phyloP scores from a whole-genome alignment of 495 filamentous ascomycete genomes.

The Aspergillus conjunctus region DNA sequence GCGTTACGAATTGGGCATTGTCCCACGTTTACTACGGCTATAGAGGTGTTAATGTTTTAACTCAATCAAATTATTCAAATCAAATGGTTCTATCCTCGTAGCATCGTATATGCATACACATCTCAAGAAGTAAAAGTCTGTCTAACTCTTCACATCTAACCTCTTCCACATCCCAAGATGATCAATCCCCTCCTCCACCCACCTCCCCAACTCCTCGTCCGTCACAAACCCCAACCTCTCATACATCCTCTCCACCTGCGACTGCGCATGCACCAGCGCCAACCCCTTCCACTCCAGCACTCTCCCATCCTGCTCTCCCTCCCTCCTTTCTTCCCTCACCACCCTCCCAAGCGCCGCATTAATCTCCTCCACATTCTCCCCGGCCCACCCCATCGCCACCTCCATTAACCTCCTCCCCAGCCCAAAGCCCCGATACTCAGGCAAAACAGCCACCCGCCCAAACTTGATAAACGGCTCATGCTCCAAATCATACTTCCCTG shows the following conservation, averaged over 20 bases:
- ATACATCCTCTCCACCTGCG: slow-evolving; percentile 61
- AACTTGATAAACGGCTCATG: slow-evolving; percentile 65
- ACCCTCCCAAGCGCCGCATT: slow-evolving; percentile 35
- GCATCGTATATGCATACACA: neutral
- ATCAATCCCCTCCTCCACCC: slow-evolving; percentile 81
- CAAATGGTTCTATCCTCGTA: neutral
- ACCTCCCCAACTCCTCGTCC: slow-evolving; percentile 71
- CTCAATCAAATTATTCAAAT: slow-evolving; percentile 3
- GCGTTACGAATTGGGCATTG: slow-evolving; percentile 12
- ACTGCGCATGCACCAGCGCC: slow-evolving; percentile 74
- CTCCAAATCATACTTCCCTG: slow-evolving; percentile 28
- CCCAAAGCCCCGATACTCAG: slow-evolving; percentile 18
- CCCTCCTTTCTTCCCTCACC: slow-evolving; percentile 45
- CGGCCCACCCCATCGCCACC: slow-evolving; percentile 63
- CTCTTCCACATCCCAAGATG: slow-evolving; percentile 79
- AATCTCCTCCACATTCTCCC: slow-evolving; percentile 53
- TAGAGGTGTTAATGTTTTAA: slow-evolving; percentile 21
- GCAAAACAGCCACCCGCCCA: slow-evolving; percentile 18
- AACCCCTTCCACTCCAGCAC: slow-evolving; percentile 63
- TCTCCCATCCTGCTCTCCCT: slow-evolving; percentile 20
- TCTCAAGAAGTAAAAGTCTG: neutral
- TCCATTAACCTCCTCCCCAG: slow-evolving; percentile 56
- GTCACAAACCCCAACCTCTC: slow-evolving; percentile 64
- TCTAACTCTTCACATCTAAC: slow-evolving; percentile 26
- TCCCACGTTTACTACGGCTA: slow-evolving; percentile 2